Base-by-base conservation (phyloP, 2,329 filamentous ascomycete species). In the Atkinsonella texensis region DNA sequence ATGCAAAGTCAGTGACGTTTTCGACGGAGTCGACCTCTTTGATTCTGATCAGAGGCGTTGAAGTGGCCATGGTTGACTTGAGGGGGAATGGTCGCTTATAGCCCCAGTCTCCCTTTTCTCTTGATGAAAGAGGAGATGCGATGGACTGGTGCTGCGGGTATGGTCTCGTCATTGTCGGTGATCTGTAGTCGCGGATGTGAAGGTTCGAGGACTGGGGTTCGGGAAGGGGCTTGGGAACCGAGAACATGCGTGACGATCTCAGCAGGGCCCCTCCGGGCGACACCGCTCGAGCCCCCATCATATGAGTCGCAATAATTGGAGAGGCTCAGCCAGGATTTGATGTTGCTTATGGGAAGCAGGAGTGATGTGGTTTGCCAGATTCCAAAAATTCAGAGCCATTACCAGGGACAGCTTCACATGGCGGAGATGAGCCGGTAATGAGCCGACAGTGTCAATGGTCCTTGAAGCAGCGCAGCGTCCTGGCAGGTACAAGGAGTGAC, bases 171-270 rank as follows among this genome's bases (percentile, higher is more conserved):
- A 68, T 67, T 47, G 68, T 68, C n/a, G 60, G 54, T 35, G 68
- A 68, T 55, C 68, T 69, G 53, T 63, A 59, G 48, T 66, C 59
- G 50, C 61, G 61, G n/a, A 68, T 58, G 53, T 64, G 60, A 33
- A 67, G 55, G 56, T 58, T 63, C 54, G 70, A 74, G 56, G 72
- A 74, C 57, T 74, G 73, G 58, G 87, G 81, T 42, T 76, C 70
- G 17, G 85, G 81, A 49, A 96, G 76, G 20, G 88, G 81, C 53
- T 81, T 77, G 13, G 91, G 90, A 52, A 97, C 75, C 23, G 90
- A 85, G 71, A 97, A 97, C 60, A 97, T 78, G 59, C 91, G 87
- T 53, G 91, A 97, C 54, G 83, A 81, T 67, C 91, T 84, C 63
- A 97, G 78, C 59, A 97, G 77, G 60, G 78, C 75, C 57, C 74